Conservation (phyloP, 208 protist species). For the Angomonas desouzai region DNA sequence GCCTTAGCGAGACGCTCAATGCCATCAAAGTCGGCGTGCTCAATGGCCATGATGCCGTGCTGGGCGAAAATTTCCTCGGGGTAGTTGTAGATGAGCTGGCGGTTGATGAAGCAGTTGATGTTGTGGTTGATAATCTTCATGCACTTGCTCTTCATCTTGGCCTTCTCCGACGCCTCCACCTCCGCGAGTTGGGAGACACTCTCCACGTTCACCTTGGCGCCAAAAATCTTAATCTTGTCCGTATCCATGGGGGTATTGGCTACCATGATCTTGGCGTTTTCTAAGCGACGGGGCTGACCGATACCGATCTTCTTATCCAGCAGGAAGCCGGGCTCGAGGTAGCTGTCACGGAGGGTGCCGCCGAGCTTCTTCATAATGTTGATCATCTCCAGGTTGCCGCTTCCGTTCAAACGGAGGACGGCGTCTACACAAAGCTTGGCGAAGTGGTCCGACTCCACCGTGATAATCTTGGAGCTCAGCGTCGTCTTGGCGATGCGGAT, state of each 20-base stretch:
- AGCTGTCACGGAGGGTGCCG: constrained; percentile 97
- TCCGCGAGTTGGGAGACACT: constrained; percentile 94
- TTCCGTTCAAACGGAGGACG: constrained; percentile 94
- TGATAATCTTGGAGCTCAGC: constrained; percentile 99
- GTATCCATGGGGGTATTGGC: constrained; percentile 99
- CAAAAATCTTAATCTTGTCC: constrained; percentile 99
- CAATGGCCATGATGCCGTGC: constrained; percentile 96
- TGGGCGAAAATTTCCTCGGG: constrained; percentile 99
- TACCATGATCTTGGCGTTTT: constrained; percentile 98
- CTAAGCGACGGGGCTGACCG: constrained; percentile 95
- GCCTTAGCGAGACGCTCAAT: constrained; percentile 94
- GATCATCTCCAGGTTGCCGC: constrained; percentile 97
- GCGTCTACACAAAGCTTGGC: constrained; percentile 98
- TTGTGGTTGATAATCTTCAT: constrained; percentile 96
- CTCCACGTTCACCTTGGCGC: constrained; percentile 94
- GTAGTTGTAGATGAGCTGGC: constrained; percentile 99
- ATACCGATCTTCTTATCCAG: constrained; percentile 99
- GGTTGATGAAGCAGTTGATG: constrained; percentile 99
- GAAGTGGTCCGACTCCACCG: constrained; percentile 97
- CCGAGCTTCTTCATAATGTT: constrained; percentile 99
- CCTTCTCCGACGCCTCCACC: constrained; percentile 98
- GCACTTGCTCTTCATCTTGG: constrained; percentile 93
- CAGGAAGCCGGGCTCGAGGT: constrained; percentile 99
- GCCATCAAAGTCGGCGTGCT: constrained; percentile 99
- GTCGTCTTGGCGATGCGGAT: constrained; percentile 99